Percentiles rank a stretch among this genome's conserved stretches.
Conservation (phyloP, 2,329 filamentous ascomycete species). For the Fusarium euwallaceae region DNA sequence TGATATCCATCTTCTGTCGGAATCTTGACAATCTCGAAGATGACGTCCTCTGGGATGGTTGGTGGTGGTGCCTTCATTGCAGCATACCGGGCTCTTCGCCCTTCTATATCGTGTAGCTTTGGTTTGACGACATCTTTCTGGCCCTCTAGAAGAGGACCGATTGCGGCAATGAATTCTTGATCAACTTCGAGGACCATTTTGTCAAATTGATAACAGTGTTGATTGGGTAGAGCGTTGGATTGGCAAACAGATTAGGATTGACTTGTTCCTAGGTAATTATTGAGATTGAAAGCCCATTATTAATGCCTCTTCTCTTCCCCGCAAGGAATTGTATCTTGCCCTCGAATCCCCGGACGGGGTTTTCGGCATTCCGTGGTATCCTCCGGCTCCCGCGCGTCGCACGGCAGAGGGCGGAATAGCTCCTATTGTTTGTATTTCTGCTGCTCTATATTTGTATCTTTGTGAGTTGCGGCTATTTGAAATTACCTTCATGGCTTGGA, state of each 20-base stretch:
- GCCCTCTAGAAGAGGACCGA: not conserved
- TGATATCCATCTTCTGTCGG: not conserved
- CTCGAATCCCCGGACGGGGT: not conserved
- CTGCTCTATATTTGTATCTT: not conserved
- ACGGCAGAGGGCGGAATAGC: not conserved
- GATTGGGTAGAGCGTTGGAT: not conserved
- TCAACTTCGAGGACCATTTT: not conserved
- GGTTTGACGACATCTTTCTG: not conserved
- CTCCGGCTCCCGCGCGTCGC: not conserved
- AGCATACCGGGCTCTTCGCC: not conserved
- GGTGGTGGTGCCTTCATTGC: not conserved
- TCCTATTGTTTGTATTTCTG: not conserved
- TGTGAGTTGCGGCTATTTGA: not conserved
- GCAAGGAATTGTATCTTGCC: not conserved
- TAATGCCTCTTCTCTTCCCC: not conserved
- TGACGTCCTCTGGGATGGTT: not conserved
- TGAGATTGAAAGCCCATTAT: not conserved
- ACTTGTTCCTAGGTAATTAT: too few relatives aligned
- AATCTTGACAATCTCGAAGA: not conserved
- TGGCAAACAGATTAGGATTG: not conserved
- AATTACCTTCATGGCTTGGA: not conserved
- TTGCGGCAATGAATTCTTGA: not conserved
- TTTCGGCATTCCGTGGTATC: not conserved
- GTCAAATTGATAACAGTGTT: not conserved
- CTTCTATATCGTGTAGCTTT: not conserved